Evolutionary conservation across 805 yeast species (phyloP).

Genomic region (Blastobotrys chiropterorum): DNA sequence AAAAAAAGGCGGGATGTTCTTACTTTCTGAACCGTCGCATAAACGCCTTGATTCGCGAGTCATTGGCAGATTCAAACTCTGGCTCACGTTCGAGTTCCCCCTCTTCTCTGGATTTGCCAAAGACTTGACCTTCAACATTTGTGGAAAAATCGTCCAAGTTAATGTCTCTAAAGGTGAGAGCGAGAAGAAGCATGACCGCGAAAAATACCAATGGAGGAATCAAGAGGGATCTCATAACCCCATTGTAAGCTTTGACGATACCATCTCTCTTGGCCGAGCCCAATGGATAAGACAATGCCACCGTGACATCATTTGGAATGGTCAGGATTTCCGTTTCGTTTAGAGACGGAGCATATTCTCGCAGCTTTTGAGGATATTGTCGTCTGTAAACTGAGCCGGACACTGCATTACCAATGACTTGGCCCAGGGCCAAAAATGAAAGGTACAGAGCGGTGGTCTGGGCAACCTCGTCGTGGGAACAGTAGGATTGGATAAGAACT

Average conservation of each 20-base stretch:
- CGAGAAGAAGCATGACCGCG: slow-evolving; percentile 10
- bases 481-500: slow-evolving; percentile 8
- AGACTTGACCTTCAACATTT: not conserved
- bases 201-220: slow-evolving; percentile 10
- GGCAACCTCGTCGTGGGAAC: slow-evolving; percentile 9
- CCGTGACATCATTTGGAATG: slow-evolving; percentile 2
- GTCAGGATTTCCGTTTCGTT: not conserved
- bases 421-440: slow-evolving; percentile 9
- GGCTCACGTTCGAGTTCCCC: not conserved
- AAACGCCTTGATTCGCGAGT: not conserved
- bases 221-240: slow-evolving; percentile 10
- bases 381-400: slow-evolving; percentile 11
- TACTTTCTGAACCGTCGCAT: not conserved
- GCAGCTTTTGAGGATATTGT: slow-evolving; percentile 2
- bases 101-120: not conserved
- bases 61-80: not conserved
- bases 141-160: not conserved
- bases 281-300: slow-evolving; percentile 2
- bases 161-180: slow-evolving; percentile 2
- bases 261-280: slow-evolving; percentile 8
- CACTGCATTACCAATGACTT: slow-evolving; percentile 10
- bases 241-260: slow-evolving; percentile 10
- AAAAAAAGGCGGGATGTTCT: not conserved
- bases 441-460: slow-evolving; percentile 10
- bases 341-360: not conserved